These are phyloP conservation scores for Xylaria longipes DNA, from an alignment of 495 filamentous ascomycete genomes.

Conservation along the genomic window DNA sequence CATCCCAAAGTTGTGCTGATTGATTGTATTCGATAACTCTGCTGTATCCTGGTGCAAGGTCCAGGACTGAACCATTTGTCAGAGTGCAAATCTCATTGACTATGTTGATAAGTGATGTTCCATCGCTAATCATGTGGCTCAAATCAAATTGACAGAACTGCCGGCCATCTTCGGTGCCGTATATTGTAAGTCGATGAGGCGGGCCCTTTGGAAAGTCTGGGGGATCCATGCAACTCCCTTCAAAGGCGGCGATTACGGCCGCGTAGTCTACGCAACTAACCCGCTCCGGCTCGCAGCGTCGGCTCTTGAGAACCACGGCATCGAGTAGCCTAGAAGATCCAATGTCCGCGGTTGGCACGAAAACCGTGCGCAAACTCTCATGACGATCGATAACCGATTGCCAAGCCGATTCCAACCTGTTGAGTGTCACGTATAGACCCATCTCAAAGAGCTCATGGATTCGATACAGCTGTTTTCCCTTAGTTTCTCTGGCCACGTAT, in stretches of 20 bases:
- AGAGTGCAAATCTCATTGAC: constrained; percentile 5
- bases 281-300: neutral
- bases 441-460: constrained; percentile 17
- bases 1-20: neutral
- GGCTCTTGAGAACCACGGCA: constrained; percentile 10
- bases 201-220: constrained; percentile 1
- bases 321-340: constrained; percentile 14
- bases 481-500: constrained; percentile 6
- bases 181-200: constrained; percentile 17
- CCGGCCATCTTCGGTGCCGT: neutral
- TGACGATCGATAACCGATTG: constrained; percentile 56
- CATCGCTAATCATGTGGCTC: constrained; percentile 16
- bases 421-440: constrained; percentile 42
- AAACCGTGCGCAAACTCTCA: constrained; percentile 56
- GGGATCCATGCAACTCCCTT: neutral
- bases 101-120: constrained; percentile 6
- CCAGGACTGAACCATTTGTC: neutral
- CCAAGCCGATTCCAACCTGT: constrained; percentile 55
- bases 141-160: constrained; percentile 8
- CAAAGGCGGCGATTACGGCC: neutral
- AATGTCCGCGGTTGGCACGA: constrained; percentile 39
- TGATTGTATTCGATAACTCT: constrained; percentile 5
- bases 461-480: constrained; percentile 14
- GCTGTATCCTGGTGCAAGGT: constrained; percentile 2
- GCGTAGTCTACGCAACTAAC: neutral